Evolutionary conservation across 768 basidiomycete genomes (phyloP).

Genomic region (Hypsizygus marmoreus): DNA sequence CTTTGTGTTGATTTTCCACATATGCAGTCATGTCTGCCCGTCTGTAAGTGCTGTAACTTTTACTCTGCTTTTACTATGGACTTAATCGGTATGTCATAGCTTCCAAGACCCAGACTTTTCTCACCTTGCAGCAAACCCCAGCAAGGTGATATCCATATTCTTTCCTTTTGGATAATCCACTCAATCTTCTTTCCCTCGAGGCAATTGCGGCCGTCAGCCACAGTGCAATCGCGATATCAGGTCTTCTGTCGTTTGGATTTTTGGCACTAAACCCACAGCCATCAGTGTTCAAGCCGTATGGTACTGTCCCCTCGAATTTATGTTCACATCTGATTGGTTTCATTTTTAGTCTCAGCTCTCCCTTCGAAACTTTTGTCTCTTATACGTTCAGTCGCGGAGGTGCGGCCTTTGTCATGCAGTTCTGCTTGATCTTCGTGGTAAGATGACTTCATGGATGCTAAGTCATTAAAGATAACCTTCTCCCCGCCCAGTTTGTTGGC

Average conservation of each 20-base stretch:
- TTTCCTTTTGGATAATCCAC: no score
- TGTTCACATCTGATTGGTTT: not conserved
- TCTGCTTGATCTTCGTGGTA: constrained; percentile 17
- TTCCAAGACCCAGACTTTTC: constrained; percentile 9
- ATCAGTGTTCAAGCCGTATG: constrained; percentile 12
- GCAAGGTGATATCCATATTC: constrained; percentile 7
- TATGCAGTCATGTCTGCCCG: constrained; percentile 1
- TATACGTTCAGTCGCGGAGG: constrained; percentile 15
- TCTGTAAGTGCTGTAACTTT: constrained; percentile 1
- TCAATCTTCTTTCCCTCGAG: not conserved
- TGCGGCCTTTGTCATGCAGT: constrained; percentile 9
- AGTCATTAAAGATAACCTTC: no score
- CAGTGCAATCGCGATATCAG: constrained; percentile 11
- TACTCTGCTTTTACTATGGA: not conserved
- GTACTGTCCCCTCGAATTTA: not conserved
- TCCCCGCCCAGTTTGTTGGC: constrained; percentile 10
- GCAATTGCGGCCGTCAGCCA: constrained; percentile 7
- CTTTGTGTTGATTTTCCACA: not conserved
- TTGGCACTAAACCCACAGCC: constrained; percentile 9
- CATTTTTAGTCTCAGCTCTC: constrained; percentile 6
- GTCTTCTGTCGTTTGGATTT: constrained; percentile 5
- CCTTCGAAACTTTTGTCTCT: constrained; percentile 14
- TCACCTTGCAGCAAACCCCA: constrained; percentile 9
- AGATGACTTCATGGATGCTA: not conserved
- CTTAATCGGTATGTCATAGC: not conserved